phyloP scores from a whole-genome alignment of 805 yeast species.

The Candida andamanensis region DNA sequence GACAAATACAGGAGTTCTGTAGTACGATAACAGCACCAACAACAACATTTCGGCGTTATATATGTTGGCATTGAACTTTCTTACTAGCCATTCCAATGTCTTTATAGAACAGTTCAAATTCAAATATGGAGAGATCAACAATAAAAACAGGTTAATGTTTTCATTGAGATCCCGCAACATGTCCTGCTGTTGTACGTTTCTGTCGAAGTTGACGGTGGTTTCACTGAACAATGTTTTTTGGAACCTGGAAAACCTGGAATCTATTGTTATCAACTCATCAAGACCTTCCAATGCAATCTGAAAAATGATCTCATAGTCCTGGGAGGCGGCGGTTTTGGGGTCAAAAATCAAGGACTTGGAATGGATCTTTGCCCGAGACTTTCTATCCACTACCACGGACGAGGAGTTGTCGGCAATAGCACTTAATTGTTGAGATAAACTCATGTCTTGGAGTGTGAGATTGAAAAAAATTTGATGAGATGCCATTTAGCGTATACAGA shows the following conservation, averaged over 20 bases:
- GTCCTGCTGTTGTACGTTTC: constrained; percentile 76
- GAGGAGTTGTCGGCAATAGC: constrained; percentile 59
- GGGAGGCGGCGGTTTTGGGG: constrained; percentile 84
- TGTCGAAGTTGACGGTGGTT: constrained; percentile 71
- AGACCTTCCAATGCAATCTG: constrained; percentile 71
- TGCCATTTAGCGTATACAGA: constrained; percentile 1
- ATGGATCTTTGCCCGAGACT: constrained; percentile 79
- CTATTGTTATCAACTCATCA: constrained; percentile 64
- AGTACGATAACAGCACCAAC: constrained; percentile 76
- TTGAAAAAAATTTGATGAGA: constrained; percentile 5
- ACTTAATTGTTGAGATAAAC: constrained; percentile 76
- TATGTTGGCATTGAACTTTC: constrained; percentile 82
- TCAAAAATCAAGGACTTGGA: constrained; percentile 85
- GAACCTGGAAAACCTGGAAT: constrained; percentile 70
- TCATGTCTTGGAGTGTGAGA: constrained; percentile 19
- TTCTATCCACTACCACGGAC: constrained; percentile 79
- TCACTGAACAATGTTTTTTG: constrained; percentile 74
- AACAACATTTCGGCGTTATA: constrained; percentile 72
- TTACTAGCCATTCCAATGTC: constrained; percentile 91
- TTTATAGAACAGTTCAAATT: constrained; percentile 68
- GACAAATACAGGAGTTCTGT: constrained; percentile 65
- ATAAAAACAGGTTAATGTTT: constrained; percentile 70
- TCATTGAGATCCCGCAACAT: constrained; percentile 68
- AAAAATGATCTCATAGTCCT: constrained; percentile 81
- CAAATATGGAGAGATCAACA: constrained; percentile 72